Conservation (phyloP, 139 green algal genomes). For the Pleodorina starrii region DNA sequence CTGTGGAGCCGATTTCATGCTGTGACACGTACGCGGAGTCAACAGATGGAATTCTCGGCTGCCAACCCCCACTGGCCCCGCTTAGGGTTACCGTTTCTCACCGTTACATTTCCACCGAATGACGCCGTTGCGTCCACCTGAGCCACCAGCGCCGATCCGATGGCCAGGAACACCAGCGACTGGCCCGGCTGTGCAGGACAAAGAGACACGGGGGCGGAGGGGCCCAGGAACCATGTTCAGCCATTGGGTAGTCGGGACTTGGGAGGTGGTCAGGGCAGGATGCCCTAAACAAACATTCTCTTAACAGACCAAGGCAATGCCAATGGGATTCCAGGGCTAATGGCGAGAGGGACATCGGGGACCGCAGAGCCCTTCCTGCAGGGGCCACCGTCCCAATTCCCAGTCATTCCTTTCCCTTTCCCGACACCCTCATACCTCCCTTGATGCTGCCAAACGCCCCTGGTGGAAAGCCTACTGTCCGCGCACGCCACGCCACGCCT, state of each 20-base stretch:
- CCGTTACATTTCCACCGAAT: neutral
- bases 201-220: neutral
- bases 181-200: neutral
- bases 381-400: neutral
- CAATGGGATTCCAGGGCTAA: neutral
- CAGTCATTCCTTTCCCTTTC: neutral
- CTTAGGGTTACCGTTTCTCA: neutral
- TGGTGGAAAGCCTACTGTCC: neutral
- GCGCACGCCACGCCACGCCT: neutral
- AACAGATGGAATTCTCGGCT: neutral
- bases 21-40: neutral
- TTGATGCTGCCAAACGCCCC: neutral
- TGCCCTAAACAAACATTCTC: neutral
- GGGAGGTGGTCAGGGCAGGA: neutral
- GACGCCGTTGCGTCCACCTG: neutral
- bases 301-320: neutral
- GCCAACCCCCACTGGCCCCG: neutral
- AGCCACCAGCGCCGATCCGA: neutral
- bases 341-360: neutral
- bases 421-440: neutral
- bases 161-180: neutral
- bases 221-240: neutral
- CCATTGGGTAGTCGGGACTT: neutral
- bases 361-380: neutral
- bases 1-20: neutral